Evolutionary conservation across 2,329 filamentous ascomycete genomes (phyloP), one percentile per base, ranked within the genome.

Genomic region (Diaporthe sp.): DNA sequence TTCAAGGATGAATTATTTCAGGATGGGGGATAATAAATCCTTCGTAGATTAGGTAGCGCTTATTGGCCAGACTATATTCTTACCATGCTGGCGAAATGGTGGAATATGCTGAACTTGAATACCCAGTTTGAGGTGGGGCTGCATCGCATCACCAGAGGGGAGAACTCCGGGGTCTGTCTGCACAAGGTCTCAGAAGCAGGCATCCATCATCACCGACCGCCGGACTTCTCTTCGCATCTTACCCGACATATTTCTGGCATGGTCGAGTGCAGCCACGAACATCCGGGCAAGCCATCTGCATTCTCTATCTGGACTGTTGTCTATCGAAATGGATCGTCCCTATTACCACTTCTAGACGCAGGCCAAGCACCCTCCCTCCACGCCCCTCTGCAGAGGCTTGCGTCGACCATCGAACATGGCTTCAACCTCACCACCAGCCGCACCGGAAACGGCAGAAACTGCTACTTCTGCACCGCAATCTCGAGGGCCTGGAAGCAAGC

Each of bases 211-310:
- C 49, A 70, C 31, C 31, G 47, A 53, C 47, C 31, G 31, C 63
- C 65, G 65, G 65, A 70, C 65, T 70, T 70, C 49, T 70, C 31
- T 42, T 28, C 25, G 49, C 31, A 55, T 55, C 65, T 70, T 70
- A 55, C 49, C 65, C 47, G 65, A 51, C 65, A 70, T 70, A 55
- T 28, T 34, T 42, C 47, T 70, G 47, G 65, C 34, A 15, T 31
- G 65, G 22, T 42, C 49, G 15, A 39, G 22, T 25, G 31, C 7
- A 55, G 65, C 34, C 65, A 25, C 65, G 31, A 12, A 12, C 22
- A 53, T 12, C 34, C 34, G 22, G 65, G 49, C 65, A 55, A 70
- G 65, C 65, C 49, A 70, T 70, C 65, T 70, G 28, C 47, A 55
- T 55, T 37, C 34, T 37, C 47, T 39, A 25, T 39, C 49, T 55